These are phyloP conservation scores for Trichoderma breve DNA, from an alignment of 2,329 filamentous ascomycete species.

Conservation along the genomic window DNA sequence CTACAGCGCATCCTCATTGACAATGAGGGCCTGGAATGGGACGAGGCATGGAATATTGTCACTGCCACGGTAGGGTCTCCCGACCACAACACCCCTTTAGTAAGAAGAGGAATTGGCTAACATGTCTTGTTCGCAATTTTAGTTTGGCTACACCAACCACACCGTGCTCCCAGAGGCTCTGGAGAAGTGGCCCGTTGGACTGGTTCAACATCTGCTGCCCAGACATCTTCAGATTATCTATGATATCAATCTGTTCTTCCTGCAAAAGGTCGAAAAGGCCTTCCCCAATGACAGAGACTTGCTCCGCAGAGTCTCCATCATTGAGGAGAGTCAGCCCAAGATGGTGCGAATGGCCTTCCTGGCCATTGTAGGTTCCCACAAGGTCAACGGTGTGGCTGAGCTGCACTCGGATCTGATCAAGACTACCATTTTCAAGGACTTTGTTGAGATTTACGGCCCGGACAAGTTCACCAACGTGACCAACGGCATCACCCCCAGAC, in stretches of 20 bases:
- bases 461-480: slow-evolving; percentile 99
- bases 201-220: slow-evolving; percentile 89
- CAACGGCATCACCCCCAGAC: slow-evolving; percentile 92
- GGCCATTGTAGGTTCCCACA: slow-evolving; percentile 95
- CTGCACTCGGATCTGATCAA: slow-evolving; percentile 97
- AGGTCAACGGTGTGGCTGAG: slow-evolving; percentile 98
- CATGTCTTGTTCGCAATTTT: slow-evolving; percentile 7
- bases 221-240: slow-evolving; percentile 97
- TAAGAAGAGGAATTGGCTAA: not conserved
- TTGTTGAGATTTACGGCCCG: slow-evolving; percentile 88
- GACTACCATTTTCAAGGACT: slow-evolving; percentile 99
- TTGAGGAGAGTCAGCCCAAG: slow-evolving; percentile 94
- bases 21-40: slow-evolving; percentile 87
- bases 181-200: slow-evolving; percentile 95
- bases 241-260: slow-evolving; percentile 93
- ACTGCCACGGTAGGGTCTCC: slow-evolving; percentile 55
- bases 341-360: slow-evolving; percentile 98
- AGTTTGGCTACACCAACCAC: slow-evolving; percentile 97
- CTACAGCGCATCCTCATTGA: slow-evolving; percentile 90
- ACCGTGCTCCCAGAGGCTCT: slow-evolving; percentile 94
- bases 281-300: slow-evolving; percentile 90
- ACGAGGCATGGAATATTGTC: slow-evolving; percentile 84
- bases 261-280: slow-evolving; percentile 83
- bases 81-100: not conserved
- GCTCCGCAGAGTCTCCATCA: slow-evolving; percentile 85